Evolutionary conservation across 2,329 filamentous ascomycete genomes (phyloP).

Genomic region (Pezicula carpinea): DNA sequence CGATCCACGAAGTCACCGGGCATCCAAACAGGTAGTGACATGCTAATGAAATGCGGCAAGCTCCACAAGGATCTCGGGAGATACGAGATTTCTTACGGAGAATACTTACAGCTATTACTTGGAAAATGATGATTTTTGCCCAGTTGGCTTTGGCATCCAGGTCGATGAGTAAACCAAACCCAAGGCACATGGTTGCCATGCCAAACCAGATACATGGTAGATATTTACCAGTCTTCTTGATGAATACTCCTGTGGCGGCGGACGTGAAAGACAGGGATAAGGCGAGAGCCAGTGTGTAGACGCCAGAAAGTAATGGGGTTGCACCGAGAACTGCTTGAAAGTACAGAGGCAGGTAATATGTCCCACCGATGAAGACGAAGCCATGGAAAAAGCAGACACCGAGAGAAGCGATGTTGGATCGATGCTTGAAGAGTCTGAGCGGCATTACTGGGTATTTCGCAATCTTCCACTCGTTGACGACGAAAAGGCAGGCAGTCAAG

Average conservation of each 20-base stretch:
- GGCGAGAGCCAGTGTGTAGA: conserved; percentile 70
- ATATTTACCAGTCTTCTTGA: conserved; percentile 63
- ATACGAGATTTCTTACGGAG: too few species aligned
- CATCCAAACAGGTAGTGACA: too few species aligned
- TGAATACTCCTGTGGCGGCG: conserved; percentile 49
- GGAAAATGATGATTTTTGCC: conserved; percentile 54
- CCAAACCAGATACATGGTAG: conserved; percentile 55
- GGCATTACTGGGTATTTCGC: conserved; percentile 79
- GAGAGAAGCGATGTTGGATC: conserved; percentile 63
- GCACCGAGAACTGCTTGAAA: conserved; percentile 54
- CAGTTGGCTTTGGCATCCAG: conserved; percentile 52
- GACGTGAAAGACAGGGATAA: conserved; percentile 62
- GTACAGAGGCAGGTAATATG: conserved; percentile 51
- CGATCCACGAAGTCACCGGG: too few species aligned
- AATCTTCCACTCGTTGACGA: conserved; percentile 66
- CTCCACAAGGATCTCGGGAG: too few species aligned
- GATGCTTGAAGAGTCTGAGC: conserved; percentile 61
- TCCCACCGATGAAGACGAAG: conserved; percentile 33
- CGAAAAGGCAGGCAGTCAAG: conserved; percentile 54
- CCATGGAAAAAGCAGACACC: conserved; percentile 69
- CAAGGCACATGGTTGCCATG: conserved; percentile 55
- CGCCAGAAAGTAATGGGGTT: conserved; percentile 64
- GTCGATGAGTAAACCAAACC: conserved; percentile 59
- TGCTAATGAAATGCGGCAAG: too few species aligned
- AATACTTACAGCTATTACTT: conserved; percentile 44